A percentile compares a stretch with the other conserved stretches of the same genome.
These are phyloP conservation scores for Brachypodium distachyon DNA, from an alignment of 202 grass and related monocot species.

Conservation along the genomic window DNA sequence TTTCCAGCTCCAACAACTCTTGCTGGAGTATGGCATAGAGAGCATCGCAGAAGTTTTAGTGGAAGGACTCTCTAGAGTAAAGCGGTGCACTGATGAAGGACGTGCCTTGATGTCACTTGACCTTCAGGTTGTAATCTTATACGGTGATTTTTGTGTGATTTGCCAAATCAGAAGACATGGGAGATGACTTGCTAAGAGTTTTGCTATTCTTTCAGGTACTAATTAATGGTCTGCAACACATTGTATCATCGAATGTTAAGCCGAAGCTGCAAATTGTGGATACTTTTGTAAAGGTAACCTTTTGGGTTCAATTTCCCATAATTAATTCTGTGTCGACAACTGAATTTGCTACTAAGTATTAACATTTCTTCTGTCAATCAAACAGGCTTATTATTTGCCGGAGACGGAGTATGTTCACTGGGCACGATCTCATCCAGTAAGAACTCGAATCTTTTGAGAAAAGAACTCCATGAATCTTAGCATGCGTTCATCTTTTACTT, in stretches of 20 bases:
- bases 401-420: conserved; percentile 98
- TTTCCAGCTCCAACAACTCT: conserved; percentile 78
- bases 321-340: neutral
- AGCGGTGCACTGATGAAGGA: conserved; percentile 93
- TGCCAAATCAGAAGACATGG: conserved; percentile 11
- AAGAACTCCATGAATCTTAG: conserved; percentile 4
- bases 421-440: conserved; percentile 93
- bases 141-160: neutral
- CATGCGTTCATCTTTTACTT: neutral
- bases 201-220: conserved; percentile 68
- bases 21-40: conserved; percentile 85
- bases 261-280: conserved; percentile 92
- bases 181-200: neutral
- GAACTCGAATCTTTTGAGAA: neutral
- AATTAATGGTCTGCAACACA: conserved; percentile 92
- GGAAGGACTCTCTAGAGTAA: conserved; percentile 95
- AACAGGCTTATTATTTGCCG: conserved; percentile 94
- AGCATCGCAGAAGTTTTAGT: conserved; percentile 73
- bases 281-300: conserved; percentile 72
- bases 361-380: conserved; percentile 16
- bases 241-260: conserved; percentile 81
- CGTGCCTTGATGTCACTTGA: conserved; percentile 97
- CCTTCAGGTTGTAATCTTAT: conserved; percentile 62
- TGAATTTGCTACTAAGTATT: neutral
- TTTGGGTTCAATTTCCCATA: conserved; percentile 1